These are phyloP conservation scores for Lasiosphaeria miniovina DNA, from an alignment of 495 filamentous ascomycete species.

Conservation along the genomic window DNA sequence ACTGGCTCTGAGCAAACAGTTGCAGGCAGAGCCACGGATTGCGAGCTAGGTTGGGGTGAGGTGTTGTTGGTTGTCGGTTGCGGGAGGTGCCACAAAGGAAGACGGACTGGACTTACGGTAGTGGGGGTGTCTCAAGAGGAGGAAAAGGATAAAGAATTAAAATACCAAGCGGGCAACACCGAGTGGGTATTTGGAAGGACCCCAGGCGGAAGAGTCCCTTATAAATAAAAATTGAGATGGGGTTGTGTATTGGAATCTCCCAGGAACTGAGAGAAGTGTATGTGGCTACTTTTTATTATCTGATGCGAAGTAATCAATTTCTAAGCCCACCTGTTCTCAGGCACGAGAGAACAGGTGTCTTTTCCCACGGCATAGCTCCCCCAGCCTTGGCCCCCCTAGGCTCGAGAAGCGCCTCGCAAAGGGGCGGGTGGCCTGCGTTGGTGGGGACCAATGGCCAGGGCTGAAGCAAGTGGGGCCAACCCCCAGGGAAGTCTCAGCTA, in stretches of 20 bases:
- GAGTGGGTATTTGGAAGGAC: not conserved
- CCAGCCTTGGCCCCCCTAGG: slow-evolving; percentile 14
- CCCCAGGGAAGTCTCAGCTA: not conserved
- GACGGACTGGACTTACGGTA: slow-evolving; percentile 9
- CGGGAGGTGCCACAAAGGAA: not conserved
- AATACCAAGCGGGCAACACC: not conserved
- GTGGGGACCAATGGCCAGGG: slow-evolving; percentile 1
- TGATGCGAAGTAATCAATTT: slow-evolving; percentile 16
- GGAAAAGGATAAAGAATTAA: not conserved
- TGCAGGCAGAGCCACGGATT: not conserved
- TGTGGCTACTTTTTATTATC: slow-evolving; percentile 28
- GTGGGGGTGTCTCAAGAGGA: not conserved
- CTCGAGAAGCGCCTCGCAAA: slow-evolving; percentile 7
- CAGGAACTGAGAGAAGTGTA: slow-evolving; percentile 1
- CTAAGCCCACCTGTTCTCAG: slow-evolving; percentile 20
- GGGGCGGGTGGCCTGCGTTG: not conserved
- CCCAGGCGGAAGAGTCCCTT: slow-evolving; percentile 15
- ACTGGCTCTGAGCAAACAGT: not conserved
- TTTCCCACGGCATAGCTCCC: slow-evolving; percentile 19
- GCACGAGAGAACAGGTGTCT: slow-evolving; percentile 34
- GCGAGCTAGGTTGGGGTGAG: not conserved
- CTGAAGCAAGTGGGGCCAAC: not conserved
- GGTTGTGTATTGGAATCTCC: slow-evolving; percentile 8
- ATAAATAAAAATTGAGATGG: slow-evolving; percentile 13
- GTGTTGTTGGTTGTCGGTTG: not conserved